Evolutionary conservation across 2,329 filamentous ascomycete genomes (phyloP), one percentile per base, ranked within the genome.

Genomic region (Cryphonectria carpinicola): DNA sequence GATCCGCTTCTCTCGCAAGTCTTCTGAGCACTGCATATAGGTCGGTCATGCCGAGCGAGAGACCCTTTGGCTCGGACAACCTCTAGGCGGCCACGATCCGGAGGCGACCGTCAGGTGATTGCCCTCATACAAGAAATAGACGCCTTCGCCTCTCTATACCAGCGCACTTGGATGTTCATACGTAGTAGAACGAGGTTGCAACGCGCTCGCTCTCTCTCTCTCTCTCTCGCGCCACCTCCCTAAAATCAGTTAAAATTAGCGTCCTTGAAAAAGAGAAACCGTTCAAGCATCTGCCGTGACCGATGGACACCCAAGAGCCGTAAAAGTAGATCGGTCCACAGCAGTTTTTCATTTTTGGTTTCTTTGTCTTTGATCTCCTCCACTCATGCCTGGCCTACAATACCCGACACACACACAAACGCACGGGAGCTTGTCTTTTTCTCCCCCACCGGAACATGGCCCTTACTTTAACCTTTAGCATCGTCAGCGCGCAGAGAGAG

Each of bases 31-130:
- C 46, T 49, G 46, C 46, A 32, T 3, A 32, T 32, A 56, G 19
- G 62, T 52, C 39, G 62, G 62, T 49, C 62, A 32, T 19, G 62
- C 62, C 62, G 62, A 49, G 62, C 13, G 19, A 49, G 37, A n/a
- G 13, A 19, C 10, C 7, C 10, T 49, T 6, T 8, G n/a, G n/a
- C 52, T 54, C 52, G 52, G 52, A 54, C 49, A 52, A 39, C 10
- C 13, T 46, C 19, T 28, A 11, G 4, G 25, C 25, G 11, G 54
- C 4, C 13, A 32, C 54, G 54, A 13, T 58, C 28, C 54, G 28
- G 54, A 58, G 13, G 8, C 54, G 28, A 58, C 2, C 25, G 2
- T 32, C 28, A 58, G 54, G 13, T 56, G 52, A 49, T 49, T n/a
- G 17, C 52, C 28, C 11, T 4, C 25, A 28, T 11, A 28, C 10